Evolutionary conservation across 352 stramenopile genomes (phyloP).

Genomic region (Phytophthora quininea): DNA sequence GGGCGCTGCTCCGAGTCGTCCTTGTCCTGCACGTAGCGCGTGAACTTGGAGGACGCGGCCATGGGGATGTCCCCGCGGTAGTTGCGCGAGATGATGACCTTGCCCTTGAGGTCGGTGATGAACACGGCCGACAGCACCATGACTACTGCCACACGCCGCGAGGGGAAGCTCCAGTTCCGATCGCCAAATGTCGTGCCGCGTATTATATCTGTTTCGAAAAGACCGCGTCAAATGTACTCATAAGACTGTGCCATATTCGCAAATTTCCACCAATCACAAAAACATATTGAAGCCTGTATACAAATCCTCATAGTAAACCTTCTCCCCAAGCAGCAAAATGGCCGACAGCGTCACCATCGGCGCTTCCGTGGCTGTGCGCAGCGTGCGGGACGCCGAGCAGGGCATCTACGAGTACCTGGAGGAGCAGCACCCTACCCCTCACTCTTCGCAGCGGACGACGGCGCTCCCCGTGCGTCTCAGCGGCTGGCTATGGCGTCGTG

Average conservation of each 20-base stretch:
- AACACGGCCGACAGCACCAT: conserved; percentile 99
- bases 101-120: conserved; percentile 99
- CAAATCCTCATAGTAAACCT: background rate
- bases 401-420: conserved; percentile 72
- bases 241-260: too few species aligned
- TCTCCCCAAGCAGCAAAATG: conserved; percentile 10
- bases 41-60: conserved; percentile 90
- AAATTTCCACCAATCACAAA: conserved; percentile 12
- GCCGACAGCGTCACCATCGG: conserved; percentile 30
- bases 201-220: background rate
- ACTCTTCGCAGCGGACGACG: conserved; percentile 11
- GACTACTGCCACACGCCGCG: background rate
- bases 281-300: background rate
- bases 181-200: too few species aligned
- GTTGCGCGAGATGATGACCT: conserved; percentile 99
- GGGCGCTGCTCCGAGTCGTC: conserved; percentile 94
- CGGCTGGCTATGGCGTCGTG: conserved; percentile 63
- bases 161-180: background rate
- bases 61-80: conserved; percentile 99
- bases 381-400: conserved; percentile 53
- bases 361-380: conserved; percentile 39
- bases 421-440: conserved; percentile 34
- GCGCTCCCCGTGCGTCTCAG: conserved; percentile 45
- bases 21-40: conserved; percentile 93
- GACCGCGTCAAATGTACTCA: too few species aligned